Conservation (phyloP, 768 basidiomycete genomes). For the Hortiboletus flavorubellus region DNA sequence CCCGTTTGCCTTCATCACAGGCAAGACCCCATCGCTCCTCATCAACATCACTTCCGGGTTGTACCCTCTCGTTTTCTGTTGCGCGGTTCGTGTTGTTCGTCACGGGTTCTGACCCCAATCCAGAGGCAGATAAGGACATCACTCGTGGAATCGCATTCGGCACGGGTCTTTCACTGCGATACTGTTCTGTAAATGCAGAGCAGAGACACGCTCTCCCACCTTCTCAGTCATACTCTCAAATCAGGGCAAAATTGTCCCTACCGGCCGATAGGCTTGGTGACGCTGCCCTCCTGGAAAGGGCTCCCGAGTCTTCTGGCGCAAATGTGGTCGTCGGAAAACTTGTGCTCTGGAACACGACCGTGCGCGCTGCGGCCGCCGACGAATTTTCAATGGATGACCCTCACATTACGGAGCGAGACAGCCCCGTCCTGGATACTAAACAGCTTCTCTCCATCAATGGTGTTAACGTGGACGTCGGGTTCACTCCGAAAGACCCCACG, state of each 20-base stretch:
- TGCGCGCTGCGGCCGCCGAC: conserved; percentile 66
- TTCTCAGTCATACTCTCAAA: conserved; percentile 36
- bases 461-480: conserved; percentile 27
- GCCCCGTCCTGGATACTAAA: conserved; percentile 38
- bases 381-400: conserved; percentile 67
- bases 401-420: conserved; percentile 51
- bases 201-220: conserved; percentile 16
- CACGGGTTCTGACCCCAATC: conserved; percentile 80
- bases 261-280: conserved; percentile 49
- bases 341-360: conserved; percentile 43
- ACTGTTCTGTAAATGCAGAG: conserved; percentile 42
- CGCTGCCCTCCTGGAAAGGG: conserved; percentile 40
- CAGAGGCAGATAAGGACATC: conserved; percentile 58
- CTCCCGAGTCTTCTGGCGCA: conserved; percentile 32
- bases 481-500: conserved; percentile 10
- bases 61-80: conserved; percentile 55
- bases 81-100: conserved; percentile 63
- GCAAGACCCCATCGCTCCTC: conserved; percentile 20
- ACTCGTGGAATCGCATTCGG: conserved; percentile 67
- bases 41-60: conserved; percentile 49
- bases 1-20: conserved; percentile 11
- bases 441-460: conserved; percentile 43
- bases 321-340: conserved; percentile 43
- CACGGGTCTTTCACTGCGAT: conserved; percentile 51
- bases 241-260: conserved; percentile 53